phyloP scores from a whole-genome alignment of 768 basidiomycete species.

The Rickenella mellea region DNA sequence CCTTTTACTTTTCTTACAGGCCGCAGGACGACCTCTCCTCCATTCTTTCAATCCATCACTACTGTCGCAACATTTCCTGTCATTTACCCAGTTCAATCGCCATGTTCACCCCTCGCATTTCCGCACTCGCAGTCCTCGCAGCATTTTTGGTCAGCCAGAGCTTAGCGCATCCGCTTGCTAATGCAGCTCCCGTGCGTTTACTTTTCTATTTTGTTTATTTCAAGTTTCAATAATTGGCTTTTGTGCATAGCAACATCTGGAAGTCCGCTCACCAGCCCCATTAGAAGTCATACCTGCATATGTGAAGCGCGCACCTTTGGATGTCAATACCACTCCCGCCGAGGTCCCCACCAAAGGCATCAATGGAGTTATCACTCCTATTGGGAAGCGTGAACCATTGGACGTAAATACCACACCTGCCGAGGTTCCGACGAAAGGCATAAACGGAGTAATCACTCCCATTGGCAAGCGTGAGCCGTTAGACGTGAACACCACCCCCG shows the following conservation, averaged over 20 bases:
- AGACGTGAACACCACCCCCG: constrained; percentile 17
- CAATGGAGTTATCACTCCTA: constrained; percentile 18
- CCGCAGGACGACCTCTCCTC: constrained; percentile 10
- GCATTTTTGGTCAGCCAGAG: constrained; percentile 35
- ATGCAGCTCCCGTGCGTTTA: constrained; percentile 27
- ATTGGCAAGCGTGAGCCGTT: constrained; percentile 11
- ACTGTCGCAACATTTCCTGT: neutral
- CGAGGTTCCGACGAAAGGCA: constrained; percentile 14
- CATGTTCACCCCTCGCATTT: constrained; percentile 37
- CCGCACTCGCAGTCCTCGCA: constrained; percentile 30
- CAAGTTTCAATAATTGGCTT: too few relatives aligned
- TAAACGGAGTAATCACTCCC: constrained; percentile 16
- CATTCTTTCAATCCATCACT: constrained; percentile 10
- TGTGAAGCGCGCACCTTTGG: constrained; percentile 20
- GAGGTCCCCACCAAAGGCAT: constrained; percentile 19
- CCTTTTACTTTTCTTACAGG: constrained; percentile 7
- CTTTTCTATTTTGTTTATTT: constrained; percentile 1
- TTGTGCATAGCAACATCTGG: constrained; percentile 5
- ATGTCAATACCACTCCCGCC: constrained; percentile 17
- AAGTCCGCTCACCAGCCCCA: constrained; percentile 20
- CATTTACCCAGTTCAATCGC: constrained; percentile 14
- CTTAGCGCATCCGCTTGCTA: constrained; percentile 30
- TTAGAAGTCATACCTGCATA: constrained; percentile 36
- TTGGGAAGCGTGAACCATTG: constrained; percentile 10
- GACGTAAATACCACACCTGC: constrained; percentile 12